Conservation (phyloP, 139 green algal genomes). For the Nannochloris sp. region DNA sequence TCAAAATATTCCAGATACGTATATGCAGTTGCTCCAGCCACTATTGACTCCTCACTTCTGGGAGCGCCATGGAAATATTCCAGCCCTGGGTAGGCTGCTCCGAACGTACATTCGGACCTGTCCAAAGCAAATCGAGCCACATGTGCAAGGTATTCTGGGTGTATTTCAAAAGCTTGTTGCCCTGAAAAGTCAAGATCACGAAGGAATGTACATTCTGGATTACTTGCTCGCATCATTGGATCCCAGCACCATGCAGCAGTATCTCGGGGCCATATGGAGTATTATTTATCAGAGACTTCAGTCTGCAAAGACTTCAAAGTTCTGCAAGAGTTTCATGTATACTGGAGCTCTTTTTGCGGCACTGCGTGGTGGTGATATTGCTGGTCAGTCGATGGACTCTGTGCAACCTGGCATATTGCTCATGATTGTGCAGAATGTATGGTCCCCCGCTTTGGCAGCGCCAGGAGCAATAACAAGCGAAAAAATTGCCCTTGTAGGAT, state of each 20-base stretch:
- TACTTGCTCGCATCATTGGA: conserved; percentile 33
- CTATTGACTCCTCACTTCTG: conserved; percentile 81
- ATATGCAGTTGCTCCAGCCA: conserved; percentile 78
- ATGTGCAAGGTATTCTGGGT: conserved; percentile 77
- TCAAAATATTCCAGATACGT: conserved; percentile 44
- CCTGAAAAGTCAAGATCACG: conserved; percentile 74
- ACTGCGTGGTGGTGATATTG: conserved; percentile 42
- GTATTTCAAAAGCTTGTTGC: conserved; percentile 91
- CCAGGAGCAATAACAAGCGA: conserved; percentile 44
- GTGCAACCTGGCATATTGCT: conserved; percentile 69
- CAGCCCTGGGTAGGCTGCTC: conserved; percentile 83
- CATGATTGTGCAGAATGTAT: conserved; percentile 71
- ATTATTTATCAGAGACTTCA: conserved; percentile 50
- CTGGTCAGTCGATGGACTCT: conserved; percentile 52
- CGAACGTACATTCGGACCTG: conserved; percentile 77
- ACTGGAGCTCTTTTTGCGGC: conserved; percentile 63
- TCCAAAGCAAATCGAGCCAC: conserved; percentile 48
- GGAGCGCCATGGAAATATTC: conserved; percentile 88
- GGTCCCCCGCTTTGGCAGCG: conserved; percentile 21
- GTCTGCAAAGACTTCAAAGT: conserved; percentile 57
- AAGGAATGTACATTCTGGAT: conserved; percentile 85
- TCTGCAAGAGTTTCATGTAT: conserved; percentile 55
- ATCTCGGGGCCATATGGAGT: conserved; percentile 19
- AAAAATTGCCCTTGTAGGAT: conserved; percentile 71
- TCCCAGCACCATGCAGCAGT: conserved; percentile 6